Base-by-base conservation (phyloP, 331 rosid species). In the Quercus phellos region DNA sequence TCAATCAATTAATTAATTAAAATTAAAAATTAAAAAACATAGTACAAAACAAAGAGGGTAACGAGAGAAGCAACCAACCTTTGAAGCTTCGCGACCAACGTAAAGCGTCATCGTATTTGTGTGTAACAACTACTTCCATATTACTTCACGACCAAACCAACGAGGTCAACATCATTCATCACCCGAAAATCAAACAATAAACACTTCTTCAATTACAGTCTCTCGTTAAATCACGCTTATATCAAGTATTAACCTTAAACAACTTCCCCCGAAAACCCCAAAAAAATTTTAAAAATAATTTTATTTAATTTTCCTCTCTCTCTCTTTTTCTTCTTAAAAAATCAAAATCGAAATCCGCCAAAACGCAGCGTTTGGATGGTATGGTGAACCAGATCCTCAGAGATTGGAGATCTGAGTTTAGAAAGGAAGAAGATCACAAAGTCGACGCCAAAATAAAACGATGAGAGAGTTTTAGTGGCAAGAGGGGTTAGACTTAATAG, bases 1-100 rank as follows among this genome's bases (percentile, higher is more conserved):
- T 68, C 16, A 82, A 72, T 70, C 75, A 38, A 8, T 12, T 46
- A 46, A 80, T 3, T 19, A 0, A 73, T 60, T 72, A 53, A 56
- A 74, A 21, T 1, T 9, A 46, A 18, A n/a, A 13, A 51, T 26
- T 26, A 4, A 54, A 9, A 72, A 27, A 61, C n/a, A 4, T 27
- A 69, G 12, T 22, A 22, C 4, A n/a, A n/a, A 43, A 69, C 19
- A n/a, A 73, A 76, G 54, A 4, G 7, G 30, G 2, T 12, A 18
- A 63, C 70, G 68, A 5, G 4, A 4, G 9, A 27, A 58, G 74
- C 24, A 59, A 75, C 68, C 73, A 89, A 94, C 99, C 98, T 95
- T 95, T 24, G 99, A 92, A 70, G 99, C 85, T 88, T 95, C 96
- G 83, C 96, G 99, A 76, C 97, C 89, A 89, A 95, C 87, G 90